Base-by-base conservation (phyloP, 495 filamentous ascomycete species). In the Cairneyella variabilis region DNA sequence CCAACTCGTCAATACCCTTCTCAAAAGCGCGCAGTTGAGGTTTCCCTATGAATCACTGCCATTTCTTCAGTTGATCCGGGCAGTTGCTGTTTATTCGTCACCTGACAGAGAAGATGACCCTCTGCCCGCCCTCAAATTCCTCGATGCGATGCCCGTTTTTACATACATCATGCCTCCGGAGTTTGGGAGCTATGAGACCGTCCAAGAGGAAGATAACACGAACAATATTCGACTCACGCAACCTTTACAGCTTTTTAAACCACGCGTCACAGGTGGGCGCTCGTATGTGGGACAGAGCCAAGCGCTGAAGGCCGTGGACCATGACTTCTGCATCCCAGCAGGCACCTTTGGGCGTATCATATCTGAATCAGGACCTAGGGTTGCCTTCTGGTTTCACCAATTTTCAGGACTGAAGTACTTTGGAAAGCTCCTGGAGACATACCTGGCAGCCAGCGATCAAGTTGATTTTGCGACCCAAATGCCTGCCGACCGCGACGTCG, bases 31-130 rank as follows among this genome's bases (percentile, higher is more conserved):
- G 2, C 76, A 81, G 18, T 77, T 76, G 48, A 83, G 92, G 39
- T 97, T 90, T 67, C 93, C 93, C 1, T 90, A 87, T 66, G 93
- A 98, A 68, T 82, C 84, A 20, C 63, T 82, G n/a, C 90, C 93
- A 3, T 88, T 97, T 56, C 58, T 96, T 47, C 78, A 78, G 47
- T 64, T 90, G 36, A 80, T 76, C 48, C 77, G 78, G 42, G 79
- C 80, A 17, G 54, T 89, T 4, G 66, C 67, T 7, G 51, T 76
- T 14, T 76, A 68, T 9, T 64, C 69, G 30, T 57, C 67, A 3
- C 56, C 72, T 14, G 75, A 81, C 37, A 69, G 76, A 22, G 74
- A 77, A 7, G 75, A 76, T 38, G 54, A 83, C 45, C 65, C 76
- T 8, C 60, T 56, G 27, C 47, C 53, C 10, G 51, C 47, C 23